Evolutionary conservation across 768 basidiomycete species (phyloP).

Genomic region (Boletus pseudo-olivaceus): DNA sequence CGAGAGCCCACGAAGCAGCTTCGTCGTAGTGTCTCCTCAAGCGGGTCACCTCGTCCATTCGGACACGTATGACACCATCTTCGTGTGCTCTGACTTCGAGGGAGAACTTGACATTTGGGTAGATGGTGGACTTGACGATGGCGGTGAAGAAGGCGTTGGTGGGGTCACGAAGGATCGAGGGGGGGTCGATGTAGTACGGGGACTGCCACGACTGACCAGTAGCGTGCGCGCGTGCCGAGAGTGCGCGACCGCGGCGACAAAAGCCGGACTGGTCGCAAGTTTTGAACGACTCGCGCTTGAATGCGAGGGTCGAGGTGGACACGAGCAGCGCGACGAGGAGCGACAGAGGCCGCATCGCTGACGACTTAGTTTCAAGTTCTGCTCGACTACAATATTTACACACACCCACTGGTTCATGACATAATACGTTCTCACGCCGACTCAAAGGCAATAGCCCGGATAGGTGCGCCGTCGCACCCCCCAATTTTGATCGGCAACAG

Average conservation of each 20-base stretch:
- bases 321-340: slow-evolving; percentile 33
- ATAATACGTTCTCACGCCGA: no score
- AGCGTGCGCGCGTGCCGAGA: slow-evolving; percentile 68
- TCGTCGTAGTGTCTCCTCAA: slow-evolving; percentile 87
- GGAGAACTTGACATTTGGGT: slow-evolving; percentile 79
- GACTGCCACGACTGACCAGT: slow-evolving; percentile 66
- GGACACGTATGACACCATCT: slow-evolving; percentile 85
- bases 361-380: background rate
- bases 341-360: slow-evolving; percentile 18
- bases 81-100: slow-evolving; percentile 82
- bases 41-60: slow-evolving; percentile 86
- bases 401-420: no score
- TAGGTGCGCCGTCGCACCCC: no score
- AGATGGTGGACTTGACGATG: slow-evolving; percentile 72
- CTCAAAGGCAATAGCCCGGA: no score
- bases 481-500: no score
- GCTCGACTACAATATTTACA: no score
- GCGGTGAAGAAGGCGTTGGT: slow-evolving; percentile 67
- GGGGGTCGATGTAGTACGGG: slow-evolving; percentile 76
- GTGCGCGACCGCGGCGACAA: slow-evolving; percentile 85
- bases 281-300: slow-evolving; percentile 89
- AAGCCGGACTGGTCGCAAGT: slow-evolving; percentile 93
- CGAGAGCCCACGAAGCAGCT: slow-evolving; percentile 84
- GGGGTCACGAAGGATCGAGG: slow-evolving; percentile 46
- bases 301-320: slow-evolving; percentile 42